Percentiles rank a stretch among this genome's conserved stretches.
These are phyloP conservation scores for Aspergillus hancockii DNA, from an alignment of 495 filamentous ascomycete species.

Conservation along the genomic window DNA sequence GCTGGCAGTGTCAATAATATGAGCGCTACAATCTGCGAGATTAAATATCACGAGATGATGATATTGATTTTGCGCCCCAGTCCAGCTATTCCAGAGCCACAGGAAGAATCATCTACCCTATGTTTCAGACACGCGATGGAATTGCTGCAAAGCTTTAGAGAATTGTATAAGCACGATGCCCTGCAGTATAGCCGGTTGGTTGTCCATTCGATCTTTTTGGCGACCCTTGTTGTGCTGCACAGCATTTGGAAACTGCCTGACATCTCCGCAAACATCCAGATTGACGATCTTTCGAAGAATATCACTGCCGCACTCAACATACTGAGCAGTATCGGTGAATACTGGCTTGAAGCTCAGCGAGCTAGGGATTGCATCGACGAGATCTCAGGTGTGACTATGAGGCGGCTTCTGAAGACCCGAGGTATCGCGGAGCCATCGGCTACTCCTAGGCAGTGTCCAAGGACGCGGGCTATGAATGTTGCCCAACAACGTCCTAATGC, in stretches of 20 bases:
- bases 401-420: slow-evolving; percentile 35
- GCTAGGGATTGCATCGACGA: slow-evolving; percentile 47
- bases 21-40: slow-evolving; percentile 30
- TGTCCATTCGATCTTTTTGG: slow-evolving; percentile 44
- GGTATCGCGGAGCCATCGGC: slow-evolving; percentile 4
- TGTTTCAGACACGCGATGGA: slow-evolving; percentile 42
- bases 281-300: slow-evolving; percentile 40
- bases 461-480: not conserved
- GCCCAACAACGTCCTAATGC: not conserved
- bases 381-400: slow-evolving; percentile 38
- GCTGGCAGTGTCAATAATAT: slow-evolving; percentile 4
- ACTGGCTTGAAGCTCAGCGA: slow-evolving; percentile 46
- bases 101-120: slow-evolving; percentile 30
- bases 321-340: slow-evolving; percentile 48
- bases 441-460: slow-evolving; percentile 6
- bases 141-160: slow-evolving; percentile 34
- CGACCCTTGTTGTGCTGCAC: slow-evolving; percentile 44
- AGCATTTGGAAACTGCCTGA: slow-evolving; percentile 41
- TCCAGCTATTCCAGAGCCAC: slow-evolving; percentile 42
- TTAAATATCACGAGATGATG: slow-evolving; percentile 46
- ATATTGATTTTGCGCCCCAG: slow-evolving; percentile 45
- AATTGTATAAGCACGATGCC: slow-evolving; percentile 35
- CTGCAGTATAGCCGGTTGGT: slow-evolving; percentile 43
- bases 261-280: slow-evolving; percentile 33
- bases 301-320: slow-evolving; percentile 41